Conservation (phyloP, 148 eudicot genomes). For the Amaranthus palmeri region DNA sequence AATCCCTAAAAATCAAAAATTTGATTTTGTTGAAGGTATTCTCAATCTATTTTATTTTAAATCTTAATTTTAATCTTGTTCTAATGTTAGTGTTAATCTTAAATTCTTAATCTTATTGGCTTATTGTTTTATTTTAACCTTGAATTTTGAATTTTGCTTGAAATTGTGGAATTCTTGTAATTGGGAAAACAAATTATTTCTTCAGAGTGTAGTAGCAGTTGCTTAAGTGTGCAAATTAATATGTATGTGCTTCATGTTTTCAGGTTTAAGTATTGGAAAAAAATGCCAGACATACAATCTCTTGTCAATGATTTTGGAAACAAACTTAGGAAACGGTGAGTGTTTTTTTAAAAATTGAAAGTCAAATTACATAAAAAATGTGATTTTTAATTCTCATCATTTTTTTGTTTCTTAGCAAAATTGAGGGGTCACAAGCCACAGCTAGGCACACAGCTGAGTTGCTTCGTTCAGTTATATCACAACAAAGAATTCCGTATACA, state of each 20-base stretch:
- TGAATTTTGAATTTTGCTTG: too few relatives aligned
- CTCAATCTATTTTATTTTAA: too few relatives aligned
- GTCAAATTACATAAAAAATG: too few relatives aligned
- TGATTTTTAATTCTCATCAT: background rate
- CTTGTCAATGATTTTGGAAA: constrained; percentile 73
- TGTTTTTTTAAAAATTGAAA: background rate
- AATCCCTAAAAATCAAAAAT: too few relatives aligned
- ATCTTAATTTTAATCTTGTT: too few relatives aligned
- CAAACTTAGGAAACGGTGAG: constrained; percentile 76
- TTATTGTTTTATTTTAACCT: too few relatives aligned
- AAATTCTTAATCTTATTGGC: too few relatives aligned
- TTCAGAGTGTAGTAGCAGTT: background rate
- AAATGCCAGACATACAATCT: constrained; percentile 78
- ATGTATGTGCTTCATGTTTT: background rate
- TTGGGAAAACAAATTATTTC: background rate
- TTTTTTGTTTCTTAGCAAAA: constrained; percentile 44
- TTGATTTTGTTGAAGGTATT: too few relatives aligned
- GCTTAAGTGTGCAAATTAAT: background rate
- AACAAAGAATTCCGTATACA: constrained; percentile 68
- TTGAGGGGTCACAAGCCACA: constrained; percentile 87
- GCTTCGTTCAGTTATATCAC: constrained; percentile 86
- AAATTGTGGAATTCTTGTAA: too few relatives aligned
- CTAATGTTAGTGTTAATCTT: too few relatives aligned
- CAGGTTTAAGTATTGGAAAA: background rate
- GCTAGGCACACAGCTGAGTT: constrained; percentile 87